Conservation (phyloP, 2,329 filamentous ascomycete species). For the Cucurbitaria berberidis region DNA sequence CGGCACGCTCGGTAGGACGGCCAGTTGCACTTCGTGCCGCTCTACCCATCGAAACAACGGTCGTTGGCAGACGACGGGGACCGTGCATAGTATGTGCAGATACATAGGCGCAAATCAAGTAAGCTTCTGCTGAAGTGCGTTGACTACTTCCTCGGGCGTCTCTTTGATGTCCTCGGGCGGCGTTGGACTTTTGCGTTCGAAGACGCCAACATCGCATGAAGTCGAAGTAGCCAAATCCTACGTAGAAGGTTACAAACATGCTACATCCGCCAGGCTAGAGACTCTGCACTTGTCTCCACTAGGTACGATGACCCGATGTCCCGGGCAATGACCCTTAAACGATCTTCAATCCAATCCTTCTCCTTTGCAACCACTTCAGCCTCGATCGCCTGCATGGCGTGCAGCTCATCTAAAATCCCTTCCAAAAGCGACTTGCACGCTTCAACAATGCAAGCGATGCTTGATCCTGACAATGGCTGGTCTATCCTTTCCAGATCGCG, state of each 20-base stretch:
- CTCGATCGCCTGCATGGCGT: slow-evolving; percentile 43
- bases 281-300: slow-evolving; percentile 16
- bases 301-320: slow-evolving; percentile 22
- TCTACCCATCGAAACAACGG: not conserved
- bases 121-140: not conserved
- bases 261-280: slow-evolving; percentile 34
- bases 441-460: slow-evolving; percentile 38
- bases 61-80: not conserved
- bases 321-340: slow-evolving; percentile 35
- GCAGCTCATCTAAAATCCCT: slow-evolving; percentile 43
- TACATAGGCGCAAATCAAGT: not conserved
- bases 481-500: slow-evolving; percentile 42
- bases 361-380: slow-evolving; percentile 38
- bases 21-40: slow-evolving; percentile 1
- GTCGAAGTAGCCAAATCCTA: not conserved
- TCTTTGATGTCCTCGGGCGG: not conserved
- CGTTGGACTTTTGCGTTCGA: not conserved
- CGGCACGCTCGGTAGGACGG: slow-evolving; percentile 4
- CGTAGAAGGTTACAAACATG: not conserved
- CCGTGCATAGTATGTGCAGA: not conserved
- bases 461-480: slow-evolving; percentile 38
- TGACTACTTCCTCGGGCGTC: not conserved
- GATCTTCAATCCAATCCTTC: slow-evolving; percentile 45
- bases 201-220: not conserved
- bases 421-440: slow-evolving; percentile 39